Base-by-base conservation (phyloP, 2,329 filamentous ascomycete species). In the Colletotrichum orbiculare region DNA sequence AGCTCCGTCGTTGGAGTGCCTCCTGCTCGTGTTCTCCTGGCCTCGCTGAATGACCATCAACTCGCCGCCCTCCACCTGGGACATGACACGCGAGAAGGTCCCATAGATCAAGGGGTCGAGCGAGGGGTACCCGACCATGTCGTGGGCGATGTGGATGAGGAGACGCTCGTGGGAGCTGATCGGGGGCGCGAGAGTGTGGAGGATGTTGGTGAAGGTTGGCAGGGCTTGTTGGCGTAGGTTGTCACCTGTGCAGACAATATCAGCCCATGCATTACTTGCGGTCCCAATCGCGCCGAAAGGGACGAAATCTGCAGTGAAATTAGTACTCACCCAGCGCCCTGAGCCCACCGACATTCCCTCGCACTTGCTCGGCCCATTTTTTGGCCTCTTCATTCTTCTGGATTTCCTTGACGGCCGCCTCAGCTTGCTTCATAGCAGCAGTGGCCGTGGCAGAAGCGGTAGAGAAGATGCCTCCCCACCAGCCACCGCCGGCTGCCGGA, bases 21-120 rank as follows among this genome's bases (percentile, higher is more conserved):
- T 87, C 49, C 89, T 89, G 37, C 88, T 89, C 50, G 89, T 87
- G 53, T 90, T 92, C 78, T 98, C 96, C 67, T 93, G 91, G 17
- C 96, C 96, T 42, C 94, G 92, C 79, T 99, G 96, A 66, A 98
- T 89, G 60, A 99, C 96, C 58, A 98, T 85, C 15, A 99, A 85
- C 73, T 98, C 96, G 60, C 96, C 96, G 69, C 96, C 96, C 79
- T 99, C 96, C 49, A 99, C 96, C 80, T 99, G 96, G n/a, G 94
- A 88, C 96, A 99, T 99, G 73, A 99, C 94, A 57, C 94, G 90
- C 60, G 91, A 91, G 81, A 99, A 99, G 68, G 96, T 94, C 63
- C 87, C 87, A 79, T 98, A 93, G 72, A 98, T 93, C 59, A 97
- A 86, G 15, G 95, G 94, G 75, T 98, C 95, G 71, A 99, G 88